phyloP scores from a whole-genome alignment of 2,329 filamentous ascomycete genomes.

The Monilinia fructicola region DNA sequence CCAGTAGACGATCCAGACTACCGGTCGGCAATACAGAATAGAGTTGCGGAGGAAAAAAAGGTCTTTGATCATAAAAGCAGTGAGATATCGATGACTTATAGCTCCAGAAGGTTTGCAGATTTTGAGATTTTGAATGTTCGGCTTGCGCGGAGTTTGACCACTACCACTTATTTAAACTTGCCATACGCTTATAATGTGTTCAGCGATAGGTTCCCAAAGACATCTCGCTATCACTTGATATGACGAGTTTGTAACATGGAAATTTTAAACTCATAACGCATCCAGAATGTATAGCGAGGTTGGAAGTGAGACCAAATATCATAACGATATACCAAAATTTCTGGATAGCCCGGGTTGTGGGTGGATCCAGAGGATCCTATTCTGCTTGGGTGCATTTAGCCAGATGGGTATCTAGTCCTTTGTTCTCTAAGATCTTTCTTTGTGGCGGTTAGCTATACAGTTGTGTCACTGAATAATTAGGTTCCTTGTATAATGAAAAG shows the following conservation, averaged over 20 bases:
- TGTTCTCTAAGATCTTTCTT: not conserved
- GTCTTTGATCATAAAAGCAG: not conserved
- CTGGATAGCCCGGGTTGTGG: not conserved
- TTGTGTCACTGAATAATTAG: too few species aligned
- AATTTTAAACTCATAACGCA: not conserved
- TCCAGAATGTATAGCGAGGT: not conserved
- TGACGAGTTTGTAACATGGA: not conserved
- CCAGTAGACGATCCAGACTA: not conserved
- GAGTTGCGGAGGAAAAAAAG: too few species aligned
- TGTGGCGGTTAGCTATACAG: too few species aligned
- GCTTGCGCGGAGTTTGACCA: not conserved
- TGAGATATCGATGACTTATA: not conserved
- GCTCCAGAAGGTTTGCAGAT: not conserved
- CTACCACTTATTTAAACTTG: not conserved
- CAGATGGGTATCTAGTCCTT: too few species aligned
- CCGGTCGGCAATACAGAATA: not conserved
- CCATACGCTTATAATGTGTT: too few species aligned
- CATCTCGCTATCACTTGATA: not conserved
- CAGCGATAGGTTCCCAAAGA: not conserved
- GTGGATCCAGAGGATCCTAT: too few species aligned
- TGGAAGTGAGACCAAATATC: not conserved
- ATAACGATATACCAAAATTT: not conserved
- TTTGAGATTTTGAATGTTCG: too few species aligned
- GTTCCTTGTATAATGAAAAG: too few species aligned
- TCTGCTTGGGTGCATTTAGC: too few species aligned